A percentile compares a stretch with the other conserved stretches of the same genome.
Conservation (phyloP, 768 basidiomycete species). For the Lentinus tigrinus region DNA sequence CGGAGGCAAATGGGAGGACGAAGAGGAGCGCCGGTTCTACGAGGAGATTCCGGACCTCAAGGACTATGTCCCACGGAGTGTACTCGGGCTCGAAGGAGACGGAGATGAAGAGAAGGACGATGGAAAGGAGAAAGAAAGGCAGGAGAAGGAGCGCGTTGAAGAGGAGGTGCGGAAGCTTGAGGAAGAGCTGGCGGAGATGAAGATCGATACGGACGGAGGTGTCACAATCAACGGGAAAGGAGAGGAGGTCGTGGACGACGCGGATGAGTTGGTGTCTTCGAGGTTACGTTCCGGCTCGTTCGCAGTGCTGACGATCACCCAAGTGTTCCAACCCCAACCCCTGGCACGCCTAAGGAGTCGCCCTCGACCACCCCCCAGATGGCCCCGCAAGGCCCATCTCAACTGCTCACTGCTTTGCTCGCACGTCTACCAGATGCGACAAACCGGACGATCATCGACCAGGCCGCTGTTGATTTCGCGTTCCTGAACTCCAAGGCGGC, state of each 20-base stretch:
- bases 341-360: conserved; percentile 62
- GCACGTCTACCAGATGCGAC: conserved; percentile 93
- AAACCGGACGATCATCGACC: conserved; percentile 85
- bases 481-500: conserved; percentile 97
- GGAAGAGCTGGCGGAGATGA: conserved; percentile 70
- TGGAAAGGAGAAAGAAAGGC: conserved; percentile 41
- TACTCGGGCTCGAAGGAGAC: conserved; percentile 67
- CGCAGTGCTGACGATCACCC: neutral
- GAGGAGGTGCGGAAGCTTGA: conserved; percentile 76
- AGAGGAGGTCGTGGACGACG: conserved; percentile 35
- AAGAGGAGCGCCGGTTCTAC: conserved; percentile 91
- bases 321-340: conserved; percentile 58
- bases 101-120: conserved; percentile 40
- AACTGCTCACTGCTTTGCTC: conserved; percentile 86
- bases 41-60: conserved; percentile 91
- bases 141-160: conserved; percentile 56
- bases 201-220: conserved; percentile 33
- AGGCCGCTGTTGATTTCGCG: conserved; percentile 93
- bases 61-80: conserved; percentile 86
- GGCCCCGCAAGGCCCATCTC: conserved; percentile 87
- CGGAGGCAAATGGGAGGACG: conserved; percentile 93
- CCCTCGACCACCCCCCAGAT: conserved; percentile 62
- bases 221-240: conserved; percentile 21
- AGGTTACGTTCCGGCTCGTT: neutral
- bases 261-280: conserved; percentile 42